A percentile compares a stretch with the other conserved stretches of the same genome.
These are phyloP conservation scores for Imleria badia DNA, from an alignment of 768 basidiomycete genomes.

Conservation along the genomic window DNA sequence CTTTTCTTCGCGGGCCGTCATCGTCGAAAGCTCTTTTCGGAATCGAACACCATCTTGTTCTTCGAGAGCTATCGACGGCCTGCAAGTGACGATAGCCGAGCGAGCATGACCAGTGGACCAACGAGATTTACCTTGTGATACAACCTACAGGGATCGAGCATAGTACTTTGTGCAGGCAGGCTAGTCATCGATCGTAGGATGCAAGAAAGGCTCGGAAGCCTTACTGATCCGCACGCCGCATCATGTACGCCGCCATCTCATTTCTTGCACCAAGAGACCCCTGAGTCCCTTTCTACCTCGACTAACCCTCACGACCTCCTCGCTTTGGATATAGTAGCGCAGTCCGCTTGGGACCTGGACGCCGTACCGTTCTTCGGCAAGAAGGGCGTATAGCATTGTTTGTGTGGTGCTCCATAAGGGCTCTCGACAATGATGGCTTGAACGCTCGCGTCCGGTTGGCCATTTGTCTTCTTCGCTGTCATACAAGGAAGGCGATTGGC, in stretches of 20 bases:
- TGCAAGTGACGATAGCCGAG: conserved; percentile 29
- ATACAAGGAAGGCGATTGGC: conserved; percentile 56
- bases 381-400: conserved; percentile 93
- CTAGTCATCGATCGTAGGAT: conserved; percentile 82
- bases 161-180: conserved; percentile 80
- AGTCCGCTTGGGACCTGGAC: conserved; percentile 78
- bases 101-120: neutral
- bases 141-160: conserved; percentile 88
- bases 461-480: conserved; percentile 98
- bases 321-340: conserved; percentile 91
- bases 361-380: conserved; percentile 90
- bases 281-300: conserved; percentile 79
- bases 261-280: conserved; percentile 81
- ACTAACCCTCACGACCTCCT: conserved; percentile 82
- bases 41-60: conserved; percentile 85
- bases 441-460: conserved; percentile 93
- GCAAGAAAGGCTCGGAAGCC: conserved; percentile 62
- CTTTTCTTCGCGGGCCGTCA: conserved; percentile 75
- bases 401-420: conserved; percentile 90
- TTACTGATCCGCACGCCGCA: conserved; percentile 41
- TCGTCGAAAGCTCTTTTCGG: conserved; percentile 92
- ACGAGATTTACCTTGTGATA: conserved; percentile 70
- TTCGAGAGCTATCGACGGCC: conserved; percentile 82
- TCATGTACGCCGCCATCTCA: conserved; percentile 78
- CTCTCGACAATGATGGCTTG: conserved; percentile 60